Evolutionary conservation across 2,329 filamentous ascomycete genomes (phyloP), one percentile per base, ranked within the genome.

Genomic region (Cladosporium sp.): DNA sequence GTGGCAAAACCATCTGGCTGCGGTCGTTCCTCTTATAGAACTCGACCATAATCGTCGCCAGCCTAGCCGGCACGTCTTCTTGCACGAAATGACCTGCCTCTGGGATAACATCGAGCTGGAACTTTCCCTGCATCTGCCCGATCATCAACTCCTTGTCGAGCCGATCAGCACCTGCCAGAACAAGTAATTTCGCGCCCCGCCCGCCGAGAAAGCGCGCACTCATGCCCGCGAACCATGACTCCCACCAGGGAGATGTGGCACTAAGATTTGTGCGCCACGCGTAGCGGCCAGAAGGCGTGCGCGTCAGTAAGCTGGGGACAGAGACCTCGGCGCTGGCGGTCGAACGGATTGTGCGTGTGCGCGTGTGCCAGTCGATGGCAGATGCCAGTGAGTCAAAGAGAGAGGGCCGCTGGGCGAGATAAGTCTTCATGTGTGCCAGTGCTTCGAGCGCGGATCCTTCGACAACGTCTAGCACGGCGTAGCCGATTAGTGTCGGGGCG

Each of bases 41-140:
- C 71, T 99, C 94, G 1, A 89, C 89, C 54, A 97, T 78, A 8
- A 91, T 83, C 66, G 88, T 81, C 0, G 94, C 94, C 43, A 89
- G 95, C 78, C 93, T 95, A 69, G 92, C 89, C 0, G 94, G 92
- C 51, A 93, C 83, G 72, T 99, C 94, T 73, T 99, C 94, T 65
- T 99, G 94, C 58, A 99, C 86, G 69, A 99, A 99, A 73, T 99
- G 94, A 0, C 94, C 94, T 1, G 94, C 92, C 71, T 96, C 90
- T 0, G 94, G 92, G 67, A 97, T 89, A 6, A 99, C 92, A 66
- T 96, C 90, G 47, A 99, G 79, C 59, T 96, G 92, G 71, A 97
- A 99, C 80, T 97, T 97, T 5, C 92, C 92, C 79, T 97, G 92
- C 92, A 97, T 97, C 75, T 97, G 92, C 15, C 92, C 92, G 72